Base-by-base conservation (phyloP, 768 basidiomycete genomes). In the Panaeolus papilionaceus region DNA sequence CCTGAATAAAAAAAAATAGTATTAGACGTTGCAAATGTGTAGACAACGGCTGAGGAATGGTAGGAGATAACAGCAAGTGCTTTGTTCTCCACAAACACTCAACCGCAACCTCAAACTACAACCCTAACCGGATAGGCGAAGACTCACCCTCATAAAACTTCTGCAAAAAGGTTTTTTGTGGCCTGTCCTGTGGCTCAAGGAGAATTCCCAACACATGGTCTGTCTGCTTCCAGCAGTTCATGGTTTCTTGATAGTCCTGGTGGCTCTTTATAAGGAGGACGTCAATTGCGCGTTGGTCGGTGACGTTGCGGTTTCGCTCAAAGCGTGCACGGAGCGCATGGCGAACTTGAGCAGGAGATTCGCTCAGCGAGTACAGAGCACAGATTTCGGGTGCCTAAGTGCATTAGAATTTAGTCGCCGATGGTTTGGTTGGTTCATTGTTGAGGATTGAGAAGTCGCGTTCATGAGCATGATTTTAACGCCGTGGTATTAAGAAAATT, bases 161-260 rank as follows among this genome's bases (percentile, higher is more conserved):
- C 79, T 94, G 87, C 84, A 95, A 79, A 76, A 95, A 95, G 23
- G 90, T 86, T 67, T 85, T 83, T 64, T 84, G 80, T 0, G 83
- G 79, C 65, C 75, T 70, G 38, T 79, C 77, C 69, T 80, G 79
- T 8, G 82, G 80, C 68, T 85, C 77, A 67, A 94, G 78, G 62
- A 94, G 76, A 39, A 92, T 86, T 2, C 92, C 93, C 77, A 89
- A 79, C 38, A 95, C 81, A 74, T 95, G 93, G 68, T 94, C 92
- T 49, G 83, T 86, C 82, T 93, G 92, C 75, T 96, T 96, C 96
- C 96, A 98, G 73, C 86, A 88, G 76, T 98, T 98, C 84, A 98
- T 84, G 64, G 92, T 91, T 84, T 98, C 97, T 83, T 99, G 97
- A 75, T 89, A 94, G 71, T 98, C 95, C 80, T 89, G 92, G 70